These are phyloP conservation scores for Rossbeevera mucosa DNA, from an alignment of 768 basidiomycete genomes.

Conservation along the genomic window DNA sequence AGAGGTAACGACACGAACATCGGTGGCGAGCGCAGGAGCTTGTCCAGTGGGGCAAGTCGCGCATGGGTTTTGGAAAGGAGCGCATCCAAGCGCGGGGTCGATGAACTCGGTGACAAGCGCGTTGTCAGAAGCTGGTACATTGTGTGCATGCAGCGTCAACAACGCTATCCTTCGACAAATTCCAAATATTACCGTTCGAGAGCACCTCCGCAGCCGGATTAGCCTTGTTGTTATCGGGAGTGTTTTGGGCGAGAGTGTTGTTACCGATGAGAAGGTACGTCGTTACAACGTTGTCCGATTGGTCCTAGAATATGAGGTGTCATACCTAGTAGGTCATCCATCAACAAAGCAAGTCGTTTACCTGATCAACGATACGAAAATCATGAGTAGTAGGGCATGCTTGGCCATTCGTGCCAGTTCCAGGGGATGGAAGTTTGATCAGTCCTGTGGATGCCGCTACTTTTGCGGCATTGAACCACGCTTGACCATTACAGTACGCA, in stretches of 20 bases:
- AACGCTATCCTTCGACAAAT: neutral
- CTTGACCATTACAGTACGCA: constrained; percentile 23
- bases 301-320: constrained; percentile 15
- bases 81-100: constrained; percentile 24
- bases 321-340: neutral
- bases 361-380: constrained; percentile 28
- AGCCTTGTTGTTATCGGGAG: constrained; percentile 21
- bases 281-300: constrained; percentile 27
- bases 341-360: neutral
- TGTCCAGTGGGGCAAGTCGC: constrained; percentile 20
- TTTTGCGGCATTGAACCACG: constrained; percentile 22
- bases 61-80: constrained; percentile 25
- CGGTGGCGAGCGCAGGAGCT: constrained; percentile 19
- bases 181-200: constrained; percentile 17
- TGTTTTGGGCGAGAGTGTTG: constrained; percentile 26
- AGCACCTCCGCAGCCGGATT: constrained; percentile 22
- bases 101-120: constrained; percentile 23
- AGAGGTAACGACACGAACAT: constrained; percentile 8
- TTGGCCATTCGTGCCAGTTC: constrained; percentile 17
- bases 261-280: constrained; percentile 23
- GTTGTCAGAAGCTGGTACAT: constrained; percentile 23
- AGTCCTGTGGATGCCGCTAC: constrained; percentile 19
- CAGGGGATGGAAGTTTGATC: constrained; percentile 18
- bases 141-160: neutral
- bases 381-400: constrained; percentile 25